A percentile compares a stretch with the other conserved stretches of the same genome.
These are phyloP conservation scores for Ustilago trichophora DNA, from an alignment of 1,284 basidiomycete species.

Conservation along the genomic window DNA sequence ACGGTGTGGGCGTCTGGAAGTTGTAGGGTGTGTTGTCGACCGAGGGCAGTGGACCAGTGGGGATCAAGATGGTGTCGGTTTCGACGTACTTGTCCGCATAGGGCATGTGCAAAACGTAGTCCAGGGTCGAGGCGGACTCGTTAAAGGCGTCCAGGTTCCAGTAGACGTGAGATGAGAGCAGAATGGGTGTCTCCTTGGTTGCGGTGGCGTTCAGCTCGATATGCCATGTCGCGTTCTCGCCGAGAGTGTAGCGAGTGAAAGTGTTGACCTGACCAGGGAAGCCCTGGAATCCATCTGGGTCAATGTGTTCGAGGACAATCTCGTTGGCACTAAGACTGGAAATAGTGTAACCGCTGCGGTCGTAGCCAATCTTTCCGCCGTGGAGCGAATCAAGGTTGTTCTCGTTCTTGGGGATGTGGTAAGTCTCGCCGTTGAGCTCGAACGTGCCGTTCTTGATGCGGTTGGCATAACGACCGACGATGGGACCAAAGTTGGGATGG, in stretches of 20 bases:
- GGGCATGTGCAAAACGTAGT: conserved; percentile 56
- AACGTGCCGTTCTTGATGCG: conserved; percentile 64
- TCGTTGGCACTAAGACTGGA: conserved; percentile 22
- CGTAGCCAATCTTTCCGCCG: conserved; percentile 60
- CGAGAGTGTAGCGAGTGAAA: conserved; percentile 41
- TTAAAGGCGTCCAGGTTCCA: conserved; percentile 61
- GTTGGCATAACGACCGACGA: conserved; percentile 60
- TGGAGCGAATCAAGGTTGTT: conserved; percentile 54
- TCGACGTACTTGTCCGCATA: conserved; percentile 54
- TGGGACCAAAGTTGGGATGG: conserved; percentile 62
- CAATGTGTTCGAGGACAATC: conserved; percentile 50
- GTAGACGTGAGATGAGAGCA: conserved; percentile 63
- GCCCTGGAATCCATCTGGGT: conserved; percentile 61
- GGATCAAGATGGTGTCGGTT: conserved; percentile 52
- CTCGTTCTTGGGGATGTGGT: conserved; percentile 47
- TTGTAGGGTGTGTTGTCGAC: conserved; percentile 50
- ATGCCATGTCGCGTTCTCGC: conserved; percentile 35
- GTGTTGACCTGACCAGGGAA: conserved; percentile 53
- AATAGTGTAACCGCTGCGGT: conserved; percentile 52
- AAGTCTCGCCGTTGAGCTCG: conserved; percentile 48
- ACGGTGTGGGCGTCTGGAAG: conserved; percentile 47
- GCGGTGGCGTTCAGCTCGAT: conserved; percentile 52
- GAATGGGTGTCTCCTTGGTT: conserved; percentile 52
- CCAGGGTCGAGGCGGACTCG: conserved; percentile 38
- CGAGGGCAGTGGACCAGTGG: conserved; percentile 47